phyloP scores from a whole-genome alignment of 148 eudicot species.

The Spergularia bocconei region DNA sequence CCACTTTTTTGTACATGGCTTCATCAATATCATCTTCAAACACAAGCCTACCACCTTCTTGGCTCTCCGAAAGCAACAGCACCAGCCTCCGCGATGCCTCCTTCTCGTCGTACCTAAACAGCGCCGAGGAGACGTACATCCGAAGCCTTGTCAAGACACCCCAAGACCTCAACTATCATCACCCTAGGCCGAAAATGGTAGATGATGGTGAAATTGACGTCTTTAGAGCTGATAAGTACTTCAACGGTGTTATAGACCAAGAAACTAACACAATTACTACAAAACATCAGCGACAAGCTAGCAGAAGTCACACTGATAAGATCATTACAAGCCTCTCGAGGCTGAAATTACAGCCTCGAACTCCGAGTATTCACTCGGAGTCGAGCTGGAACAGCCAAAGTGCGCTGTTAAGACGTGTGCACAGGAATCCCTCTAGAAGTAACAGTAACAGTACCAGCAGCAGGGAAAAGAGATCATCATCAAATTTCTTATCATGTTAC shows the following conservation, averaged over 20 bases:
- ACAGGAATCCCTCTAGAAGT: constrained; percentile 24
- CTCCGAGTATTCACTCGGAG: constrained; percentile 56
- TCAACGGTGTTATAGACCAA: constrained; percentile 34
- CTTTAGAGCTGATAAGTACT: constrained; percentile 73
- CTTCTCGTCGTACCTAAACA: constrained; percentile 51
- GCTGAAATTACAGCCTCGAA: constrained; percentile 26
- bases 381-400: constrained; percentile 71
- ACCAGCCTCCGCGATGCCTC: constrained; percentile 41
- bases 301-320: background rate
- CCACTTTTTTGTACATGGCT: constrained; percentile 21
- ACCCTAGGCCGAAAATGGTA: constrained; percentile 22
- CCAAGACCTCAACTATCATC: constrained; percentile 11
- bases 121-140: constrained; percentile 37
- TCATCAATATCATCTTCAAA: constrained; percentile 33
- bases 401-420: constrained; percentile 31
- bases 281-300: constrained; percentile 12
- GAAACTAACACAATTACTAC: constrained; percentile 12
- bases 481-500: constrained; percentile 37
- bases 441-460: background rate
- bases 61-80: constrained; percentile 23
- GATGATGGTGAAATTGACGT: constrained; percentile 61
- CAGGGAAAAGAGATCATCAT: constrained; percentile 38
- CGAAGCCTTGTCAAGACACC: constrained; percentile 29
- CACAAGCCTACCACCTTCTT: constrained; percentile 28
- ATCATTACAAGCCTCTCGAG: background rate